Conservation (phyloP, 148 eudicot species). For the Persicaria maculosa region DNA sequence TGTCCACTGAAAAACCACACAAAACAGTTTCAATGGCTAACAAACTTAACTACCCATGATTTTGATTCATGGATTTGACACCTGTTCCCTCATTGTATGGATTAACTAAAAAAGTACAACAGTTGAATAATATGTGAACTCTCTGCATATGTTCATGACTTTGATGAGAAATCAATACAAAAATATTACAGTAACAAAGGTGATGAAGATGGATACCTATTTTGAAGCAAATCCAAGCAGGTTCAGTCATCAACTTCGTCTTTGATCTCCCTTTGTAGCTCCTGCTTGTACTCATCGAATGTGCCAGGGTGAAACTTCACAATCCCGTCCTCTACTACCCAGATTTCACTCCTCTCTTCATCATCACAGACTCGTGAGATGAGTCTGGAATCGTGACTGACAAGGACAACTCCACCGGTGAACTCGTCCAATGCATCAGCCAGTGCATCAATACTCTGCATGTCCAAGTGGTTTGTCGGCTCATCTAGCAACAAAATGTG, state of each 20-base stretch:
- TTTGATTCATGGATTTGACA: background rate
- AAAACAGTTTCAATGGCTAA: background rate
- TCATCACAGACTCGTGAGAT: slow-evolving; percentile 63
- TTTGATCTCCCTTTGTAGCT: slow-evolving; percentile 48
- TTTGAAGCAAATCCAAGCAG: background rate
- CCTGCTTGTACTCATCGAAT: slow-evolving; percentile 60
- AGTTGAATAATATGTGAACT: background rate
- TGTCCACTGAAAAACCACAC: background rate
- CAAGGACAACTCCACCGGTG: slow-evolving; percentile 58
- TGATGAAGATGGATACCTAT: background rate
- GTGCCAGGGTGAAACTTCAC: slow-evolving; percentile 36
- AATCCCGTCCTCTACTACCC: slow-evolving; percentile 61
- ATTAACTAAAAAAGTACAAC: background rate
- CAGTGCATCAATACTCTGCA: slow-evolving; percentile 75
- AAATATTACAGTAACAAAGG: background rate
- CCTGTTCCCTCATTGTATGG: background rate
- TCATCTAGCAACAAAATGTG: slow-evolving; percentile 57
- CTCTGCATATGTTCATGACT: background rate
- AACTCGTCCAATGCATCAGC: slow-evolving; percentile 69
- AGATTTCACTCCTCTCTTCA: slow-evolving; percentile 54
- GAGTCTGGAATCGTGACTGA: slow-evolving; percentile 60
- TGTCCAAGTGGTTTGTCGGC: slow-evolving; percentile 64
- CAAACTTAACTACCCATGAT: background rate
- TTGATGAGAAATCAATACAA: background rate
- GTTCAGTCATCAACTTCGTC: slow-evolving; percentile 54